Base-by-base conservation (phyloP, 2,329 filamentous ascomycete genomes). In the Fusarium hainanense region DNA sequence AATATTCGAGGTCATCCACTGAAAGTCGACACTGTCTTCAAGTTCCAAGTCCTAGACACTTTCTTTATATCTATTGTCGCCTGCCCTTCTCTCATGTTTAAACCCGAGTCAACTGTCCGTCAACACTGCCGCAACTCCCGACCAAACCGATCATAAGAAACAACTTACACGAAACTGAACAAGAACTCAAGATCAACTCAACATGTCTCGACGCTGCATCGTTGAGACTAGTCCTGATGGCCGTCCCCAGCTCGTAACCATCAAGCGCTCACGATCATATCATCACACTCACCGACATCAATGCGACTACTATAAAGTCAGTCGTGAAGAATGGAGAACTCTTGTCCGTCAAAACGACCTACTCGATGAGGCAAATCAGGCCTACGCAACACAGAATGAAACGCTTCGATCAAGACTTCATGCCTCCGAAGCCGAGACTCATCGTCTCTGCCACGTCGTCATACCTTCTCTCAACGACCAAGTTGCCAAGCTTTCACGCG, bases 231-330 rank as follows among this genome's bases (percentile, higher is more conserved):
- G 73, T 9, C 67, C 78, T 13, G 72, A 75, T 14, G 81, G 80
- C 20, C 76, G 72, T 37, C 72, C 75, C 30, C 80, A 81, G 59
- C 80, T 80, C 56, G 79, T 83, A 25, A 74, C 78, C 44, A 67
- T 82, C 75, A 82, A 81, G 70, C 78, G 79, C 56, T 81, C 80
- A 20, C 77, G 76, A 58, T 81, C 80, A 5, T 77, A 80, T 46
- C 74, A 79, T 41, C 75, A 77, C 54, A 73, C 70, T 44, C 77
- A 76, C 40, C 75, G 75, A 48, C 76, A 77, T 51, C 70, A 76
- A 59, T 75, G 74, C 66, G 78, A 81, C 55, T 79, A 79, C 65
- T 78, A 77, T 64, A 78, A 74, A 30, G 75, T 82, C 63, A 74
- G 73, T 51, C 72, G 75, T 13, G 78, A 80, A 3, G 79, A 81